Evolutionary conservation across 768 basidiomycete genomes (phyloP).

Genomic region (Neoboletus magnificus): DNA sequence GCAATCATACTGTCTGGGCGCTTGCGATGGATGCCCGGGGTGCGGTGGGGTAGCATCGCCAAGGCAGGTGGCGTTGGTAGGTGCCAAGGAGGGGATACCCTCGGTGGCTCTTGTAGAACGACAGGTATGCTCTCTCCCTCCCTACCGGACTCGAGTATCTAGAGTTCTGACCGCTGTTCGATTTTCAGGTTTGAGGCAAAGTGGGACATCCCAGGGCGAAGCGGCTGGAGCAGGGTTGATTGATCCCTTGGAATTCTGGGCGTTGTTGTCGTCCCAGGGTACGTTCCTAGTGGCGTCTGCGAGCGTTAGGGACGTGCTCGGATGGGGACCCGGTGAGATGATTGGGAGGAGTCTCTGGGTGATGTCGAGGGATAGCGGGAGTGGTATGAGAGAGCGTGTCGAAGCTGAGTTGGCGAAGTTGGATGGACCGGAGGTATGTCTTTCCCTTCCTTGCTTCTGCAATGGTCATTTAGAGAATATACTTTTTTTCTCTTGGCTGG

Average conservation of each 20-base stretch:
- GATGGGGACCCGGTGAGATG: conserved; percentile 49
- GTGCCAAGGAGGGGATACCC: neutral
- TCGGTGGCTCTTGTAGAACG: neutral
- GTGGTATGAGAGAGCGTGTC: conserved; percentile 14
- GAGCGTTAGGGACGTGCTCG: conserved; percentile 60
- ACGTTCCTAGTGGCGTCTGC: neutral
- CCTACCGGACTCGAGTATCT: neutral
- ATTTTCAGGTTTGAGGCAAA: conserved; percentile 1
- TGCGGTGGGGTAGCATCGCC: conserved; percentile 59
- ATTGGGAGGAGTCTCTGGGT: conserved; percentile 15
- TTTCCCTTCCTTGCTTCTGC: neutral
- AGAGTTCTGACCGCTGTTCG: neutral
- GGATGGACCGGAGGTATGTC: conserved; percentile 7
- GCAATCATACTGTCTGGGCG: no score
- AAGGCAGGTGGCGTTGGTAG: conserved; percentile 39
- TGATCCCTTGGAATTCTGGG: conserved; percentile 48
- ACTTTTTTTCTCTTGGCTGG: no score
- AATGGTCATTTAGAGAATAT: neutral
- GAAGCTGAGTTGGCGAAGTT: conserved; percentile 17
- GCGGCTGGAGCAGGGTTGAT: neutral
- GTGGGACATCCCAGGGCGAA: neutral
- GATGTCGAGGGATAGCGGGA: conserved; percentile 28
- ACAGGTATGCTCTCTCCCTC: conserved; percentile 21
- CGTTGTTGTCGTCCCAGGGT: conserved; percentile 40
- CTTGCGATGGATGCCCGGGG: conserved; percentile 46